These are phyloP conservation scores for Colletotrichum falcatum DNA, from an alignment of 2,329 filamentous ascomycete genomes.

Conservation along the genomic window DNA sequence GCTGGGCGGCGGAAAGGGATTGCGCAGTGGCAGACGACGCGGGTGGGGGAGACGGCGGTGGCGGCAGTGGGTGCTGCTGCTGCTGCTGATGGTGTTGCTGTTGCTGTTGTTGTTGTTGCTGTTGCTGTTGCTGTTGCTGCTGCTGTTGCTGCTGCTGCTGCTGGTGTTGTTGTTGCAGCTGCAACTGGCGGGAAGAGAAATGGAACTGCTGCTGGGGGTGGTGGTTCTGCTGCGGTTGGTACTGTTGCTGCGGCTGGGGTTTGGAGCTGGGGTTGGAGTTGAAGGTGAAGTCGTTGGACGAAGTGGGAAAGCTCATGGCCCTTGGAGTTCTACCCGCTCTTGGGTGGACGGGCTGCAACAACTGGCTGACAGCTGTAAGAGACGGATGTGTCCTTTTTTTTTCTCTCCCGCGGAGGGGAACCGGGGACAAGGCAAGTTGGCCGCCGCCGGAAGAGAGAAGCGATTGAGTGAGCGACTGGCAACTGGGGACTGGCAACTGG, in stretches of 20 bases:
- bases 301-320: slow-evolving; percentile 50
- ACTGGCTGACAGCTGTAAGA: slow-evolving; percentile 40
- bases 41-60: slow-evolving; percentile 38
- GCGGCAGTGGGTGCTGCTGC: slow-evolving; percentile 39
- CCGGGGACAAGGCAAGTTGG: slow-evolving; percentile 14
- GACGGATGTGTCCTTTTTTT: slow-evolving; percentile 15
- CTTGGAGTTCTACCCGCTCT: slow-evolving; percentile 22
- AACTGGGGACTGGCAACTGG: slow-evolving; percentile 10
- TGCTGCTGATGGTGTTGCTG: slow-evolving; percentile 44
- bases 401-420: slow-evolving; percentile 23
- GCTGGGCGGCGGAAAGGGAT: slow-evolving; percentile 42
- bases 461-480: slow-evolving; percentile 6
- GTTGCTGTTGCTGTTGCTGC: too few relatives aligned
- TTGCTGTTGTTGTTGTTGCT: slow-evolving; percentile 40
- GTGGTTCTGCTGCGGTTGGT: slow-evolving; percentile 40
- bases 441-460: slow-evolving; percentile 2
- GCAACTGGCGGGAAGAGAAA: slow-evolving; percentile 41
- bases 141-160: slow-evolving; percentile 42
- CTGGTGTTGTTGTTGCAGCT: slow-evolving; percentile 43
- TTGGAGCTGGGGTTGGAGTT: slow-evolving; percentile 46
- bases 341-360: slow-evolving; percentile 15
- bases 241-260: slow-evolving; percentile 28
- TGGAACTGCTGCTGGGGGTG: slow-evolving; percentile 41
- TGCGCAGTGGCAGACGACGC: slow-evolving; percentile 34
- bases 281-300: slow-evolving; percentile 46